Percentiles rank a stretch among this genome's conserved stretches.
Evolutionary conservation across 352 stramenopile species (phyloP).

Genomic region (Globisporangium iwayamae): DNA sequence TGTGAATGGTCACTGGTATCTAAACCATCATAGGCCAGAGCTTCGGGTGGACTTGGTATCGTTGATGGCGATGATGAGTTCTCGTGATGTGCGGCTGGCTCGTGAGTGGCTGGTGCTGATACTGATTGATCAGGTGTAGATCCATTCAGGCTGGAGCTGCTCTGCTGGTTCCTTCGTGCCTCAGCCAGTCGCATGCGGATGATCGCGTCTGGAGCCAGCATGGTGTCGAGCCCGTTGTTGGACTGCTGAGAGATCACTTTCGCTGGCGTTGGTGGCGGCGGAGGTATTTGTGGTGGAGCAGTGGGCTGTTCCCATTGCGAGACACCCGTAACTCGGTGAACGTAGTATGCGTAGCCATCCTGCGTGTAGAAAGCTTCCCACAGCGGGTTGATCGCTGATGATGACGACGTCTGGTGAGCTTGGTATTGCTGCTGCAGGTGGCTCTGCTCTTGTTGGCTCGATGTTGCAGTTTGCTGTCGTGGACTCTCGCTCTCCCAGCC

Average conservation of each 20-base stretch:
- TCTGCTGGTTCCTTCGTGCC: conserved; percentile 23
- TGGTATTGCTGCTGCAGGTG: background rate
- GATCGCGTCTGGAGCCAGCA: conserved; percentile 35
- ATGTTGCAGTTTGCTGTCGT: background rate
- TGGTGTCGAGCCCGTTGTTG: background rate
- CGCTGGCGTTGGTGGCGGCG: background rate
- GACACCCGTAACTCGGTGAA: conserved; percentile 56
- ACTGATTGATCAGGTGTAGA: background rate
- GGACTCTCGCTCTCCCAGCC: conserved; percentile 3
- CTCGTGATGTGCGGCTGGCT: background rate
- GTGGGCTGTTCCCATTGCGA: conserved; percentile 78
- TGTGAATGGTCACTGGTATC: background rate
- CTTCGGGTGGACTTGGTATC: background rate
- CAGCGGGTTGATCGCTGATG: conserved; percentile 4
- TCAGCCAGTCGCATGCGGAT: conserved; percentile 47
- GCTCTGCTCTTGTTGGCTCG: background rate
- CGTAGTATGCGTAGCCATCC: conserved; percentile 79
- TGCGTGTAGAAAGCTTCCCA: conserved; percentile 73
- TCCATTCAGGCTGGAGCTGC: background rate
- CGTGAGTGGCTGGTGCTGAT: background rate
- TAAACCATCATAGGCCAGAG: background rate
- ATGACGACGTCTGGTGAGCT: background rate
- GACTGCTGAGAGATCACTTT: background rate
- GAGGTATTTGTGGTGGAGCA: background rate
- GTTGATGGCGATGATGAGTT: background rate